These are phyloP conservation scores for Aphanomyces astaci DNA, from an alignment of 352 stramenopile genomes.

Conservation along the genomic window DNA sequence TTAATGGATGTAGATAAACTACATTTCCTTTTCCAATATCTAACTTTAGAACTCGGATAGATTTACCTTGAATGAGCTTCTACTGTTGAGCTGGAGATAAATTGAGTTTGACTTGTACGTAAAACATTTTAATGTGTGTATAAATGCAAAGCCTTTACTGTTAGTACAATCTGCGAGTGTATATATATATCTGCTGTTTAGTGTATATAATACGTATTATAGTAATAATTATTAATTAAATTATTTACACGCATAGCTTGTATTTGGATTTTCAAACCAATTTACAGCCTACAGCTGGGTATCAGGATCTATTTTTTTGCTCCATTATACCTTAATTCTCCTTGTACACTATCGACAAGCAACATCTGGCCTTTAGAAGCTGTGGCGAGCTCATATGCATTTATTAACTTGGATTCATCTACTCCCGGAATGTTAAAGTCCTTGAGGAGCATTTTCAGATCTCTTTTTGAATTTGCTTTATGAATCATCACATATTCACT, in stretches of 20 bases:
- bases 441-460: slow-evolving; percentile 29
- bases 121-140: neutral
- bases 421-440: slow-evolving; percentile 30
- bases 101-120: slow-evolving; percentile 6
- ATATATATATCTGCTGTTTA: too few species aligned
- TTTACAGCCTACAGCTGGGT: too few species aligned
- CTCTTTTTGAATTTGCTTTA: slow-evolving; percentile 30
- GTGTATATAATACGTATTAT: neutral
- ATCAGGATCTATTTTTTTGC: neutral
- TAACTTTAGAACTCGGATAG: slow-evolving; percentile 24
- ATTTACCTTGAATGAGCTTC: slow-evolving; percentile 27
- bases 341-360: slow-evolving; percentile 21
- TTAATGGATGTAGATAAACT: slow-evolving; percentile 28
- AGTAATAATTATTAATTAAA: neutral
- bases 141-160: too few species aligned
- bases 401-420: slow-evolving; percentile 14
- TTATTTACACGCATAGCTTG: neutral
- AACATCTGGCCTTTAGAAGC: slow-evolving; percentile 27
- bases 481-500: slow-evolving; percentile 26
- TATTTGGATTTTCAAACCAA: slow-evolving; percentile 14
- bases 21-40: slow-evolving; percentile 24
- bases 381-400: slow-evolving; percentile 28
- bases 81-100: slow-evolving; percentile 6
- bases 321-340: slow-evolving; percentile 8
- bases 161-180: too few species aligned